Evolutionary conservation across 352 stramenopile genomes (phyloP).

Genomic region (Peronospora farinosa): DNA sequence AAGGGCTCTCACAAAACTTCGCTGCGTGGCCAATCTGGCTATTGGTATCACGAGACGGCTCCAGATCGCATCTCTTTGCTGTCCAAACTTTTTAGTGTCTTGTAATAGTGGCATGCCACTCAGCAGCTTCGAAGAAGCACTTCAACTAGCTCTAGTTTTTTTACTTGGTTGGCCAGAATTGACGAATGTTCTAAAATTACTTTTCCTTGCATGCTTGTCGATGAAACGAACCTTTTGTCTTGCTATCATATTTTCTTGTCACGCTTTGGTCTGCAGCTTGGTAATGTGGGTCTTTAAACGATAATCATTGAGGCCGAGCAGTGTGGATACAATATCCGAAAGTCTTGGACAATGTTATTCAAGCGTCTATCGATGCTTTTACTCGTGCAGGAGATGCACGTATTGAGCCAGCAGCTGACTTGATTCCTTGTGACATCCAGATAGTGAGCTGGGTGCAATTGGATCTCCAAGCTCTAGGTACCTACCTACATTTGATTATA

Average conservation of each 20-base stretch:
- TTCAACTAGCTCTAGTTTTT: conserved; percentile 15
- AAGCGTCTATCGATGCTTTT: conserved; percentile 24
- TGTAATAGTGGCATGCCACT: conserved; percentile 31
- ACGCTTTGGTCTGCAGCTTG: conserved; percentile 27
- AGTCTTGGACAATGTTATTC: conserved; percentile 29
- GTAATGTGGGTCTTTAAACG: conserved; percentile 19
- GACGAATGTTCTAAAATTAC: conserved; percentile 14
- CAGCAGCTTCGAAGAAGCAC: conserved; percentile 10
- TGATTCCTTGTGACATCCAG: no score
- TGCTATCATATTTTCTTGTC: not conserved
- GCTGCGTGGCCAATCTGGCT: conserved; percentile 32
- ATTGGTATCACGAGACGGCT: conserved; percentile 13
- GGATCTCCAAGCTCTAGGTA: no score
- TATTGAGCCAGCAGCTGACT: no score
- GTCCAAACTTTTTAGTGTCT: conserved; percentile 12
- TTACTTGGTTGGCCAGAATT: conserved; percentile 20
- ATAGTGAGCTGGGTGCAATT: no score
- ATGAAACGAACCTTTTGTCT: conserved; percentile 2
- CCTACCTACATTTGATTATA: no score
- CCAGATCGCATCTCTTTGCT: conserved; percentile 10
- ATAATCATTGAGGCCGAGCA: conserved; percentile 8
- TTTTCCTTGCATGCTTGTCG: not conserved
- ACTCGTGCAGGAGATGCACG: no score
- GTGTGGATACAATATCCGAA: conserved; percentile 26
- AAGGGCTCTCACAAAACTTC: conserved; percentile 21